Evolutionary conservation across 2,329 filamentous ascomycete species (phyloP), one percentile per base, ranked within the genome.

Genomic region (Fusarium odoratissimum): DNA sequence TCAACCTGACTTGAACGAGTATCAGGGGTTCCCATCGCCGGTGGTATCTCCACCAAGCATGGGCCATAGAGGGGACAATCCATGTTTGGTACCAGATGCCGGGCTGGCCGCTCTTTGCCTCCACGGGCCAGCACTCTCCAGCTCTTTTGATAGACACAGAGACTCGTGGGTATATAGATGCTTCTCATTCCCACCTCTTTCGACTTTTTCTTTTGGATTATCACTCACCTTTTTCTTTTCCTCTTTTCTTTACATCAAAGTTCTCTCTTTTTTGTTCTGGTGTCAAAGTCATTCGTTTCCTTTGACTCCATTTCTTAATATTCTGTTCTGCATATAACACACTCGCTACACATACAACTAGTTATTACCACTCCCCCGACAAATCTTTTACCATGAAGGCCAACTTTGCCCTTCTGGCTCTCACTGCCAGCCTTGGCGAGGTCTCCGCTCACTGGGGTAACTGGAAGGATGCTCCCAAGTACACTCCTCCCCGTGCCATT

Each of bases 401-500:
- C 77, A 80, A 83, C 61, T 75, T 85, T 71, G 80, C 86, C 69
- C 67, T 89, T 71, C 75, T 88, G 79, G 85, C 85, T 78, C 80
- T 87, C 76, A 86, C 86, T 79, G 86, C 87, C 79, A 81, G 86
- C 80, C 74, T 86, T 73, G 84, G 84, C 79, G 83, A 85, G 80
- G 87, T 83, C 73, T 78, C 83, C 68, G 88, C 88, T 68, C 49
- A 70, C 71, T 77, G 66, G 60, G 75, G 74, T 46, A 60, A 68
- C 35, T 78, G 60, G 56, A 60, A 71, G 42, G 62, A 77, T 30
- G 84, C 84, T 56, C 76, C 80, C 60, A 80, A 86, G 67, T 97
- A 91, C 86, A 85, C 86, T 54, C 92, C 87, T 81, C 94, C 94
- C 17, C 83, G 84, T 66, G 94, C 93, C 87, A 90, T 88, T 78